These are phyloP conservation scores for Eucalyptus microcorys DNA, from an alignment of 345 rosid species.

Conservation along the genomic window DNA sequence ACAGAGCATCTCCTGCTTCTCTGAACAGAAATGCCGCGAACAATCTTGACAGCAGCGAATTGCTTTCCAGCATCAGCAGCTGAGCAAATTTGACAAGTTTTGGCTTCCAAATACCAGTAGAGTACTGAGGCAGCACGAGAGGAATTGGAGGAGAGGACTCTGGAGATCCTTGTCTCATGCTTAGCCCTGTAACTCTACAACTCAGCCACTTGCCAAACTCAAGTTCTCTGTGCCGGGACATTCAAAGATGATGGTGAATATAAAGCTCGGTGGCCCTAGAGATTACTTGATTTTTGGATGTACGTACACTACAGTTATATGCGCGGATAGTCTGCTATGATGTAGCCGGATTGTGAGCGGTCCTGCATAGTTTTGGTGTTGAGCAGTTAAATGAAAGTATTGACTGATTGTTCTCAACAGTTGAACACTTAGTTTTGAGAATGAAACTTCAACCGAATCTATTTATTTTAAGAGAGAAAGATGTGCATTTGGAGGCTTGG, in stretches of 20 bases:
- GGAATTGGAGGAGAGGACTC: background rate
- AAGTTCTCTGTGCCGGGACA: background rate
- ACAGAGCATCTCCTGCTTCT: slow-evolving; percentile 27
- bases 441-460: background rate
- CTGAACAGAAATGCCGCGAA: slow-evolving; percentile 3
- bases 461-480: background rate
- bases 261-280: background rate
- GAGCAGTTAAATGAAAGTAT: background rate
- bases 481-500: background rate
- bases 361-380: background rate
- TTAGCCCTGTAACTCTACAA: background rate
- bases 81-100: background rate
- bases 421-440: background rate
- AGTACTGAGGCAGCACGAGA: background rate
- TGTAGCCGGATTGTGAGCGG: background rate
- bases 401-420: background rate
- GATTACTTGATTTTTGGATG: background rate
- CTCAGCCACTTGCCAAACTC: background rate
- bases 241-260: background rate
- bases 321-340: background rate
- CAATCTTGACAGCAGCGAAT: slow-evolving; percentile 29
- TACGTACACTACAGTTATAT: background rate
- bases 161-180: background rate
- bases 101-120: background rate
- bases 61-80: slow-evolving; percentile 33